Base-by-base conservation (phyloP, 176 grass and related monocot genomes). In the Dendrocalamus sinicus region DNA sequence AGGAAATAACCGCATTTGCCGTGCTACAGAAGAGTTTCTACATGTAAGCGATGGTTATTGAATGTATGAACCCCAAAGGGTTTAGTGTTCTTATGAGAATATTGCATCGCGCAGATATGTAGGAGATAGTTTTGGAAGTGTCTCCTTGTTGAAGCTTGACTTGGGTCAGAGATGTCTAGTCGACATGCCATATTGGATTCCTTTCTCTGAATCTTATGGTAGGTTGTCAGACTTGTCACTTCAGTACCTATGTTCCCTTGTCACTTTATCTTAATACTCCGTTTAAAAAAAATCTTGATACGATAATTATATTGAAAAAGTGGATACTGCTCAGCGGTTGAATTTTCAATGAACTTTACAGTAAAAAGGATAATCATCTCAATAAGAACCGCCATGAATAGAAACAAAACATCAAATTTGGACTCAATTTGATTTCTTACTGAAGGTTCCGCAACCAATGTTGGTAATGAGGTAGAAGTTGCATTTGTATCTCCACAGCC, bases 171-270 rank as follows among this genome's bases (percentile, higher is more conserved):
- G 79, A 77, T 86, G 86, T 84, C 75, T 99, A 53, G 53, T 87
- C 35, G 65, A 91, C 61, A 88, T 94, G 96, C 90, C 88, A 30
- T 99, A 99, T 63, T 90, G 74, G 81, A 94, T 99, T 80, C 92
- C 96, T 72, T 96, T 91, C 51, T 60, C 93, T 82, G 92, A 99
- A 86, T 96, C 92, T 66, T 91, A 94, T 81, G 91, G 92, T 99
- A 92, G 19, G 81, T 35, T 35, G 32, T 35, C 32, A 35, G 32
- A 35, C 32, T 11, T n/a, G 22, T 43, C 43, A 24, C 24, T 81
- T 17, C 1, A 47, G 59, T 70, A 44, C 75, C 30, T 16, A 9
- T 66, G n/a, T 84, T 72, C 4, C 24, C 39, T 73, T 73, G 12
- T 51, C 58, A 41, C 51, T 9, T 3, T 53, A 1, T 39, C 58